phyloP scores from a whole-genome alignment of 2,329 filamentous ascomycete genomes.

The Bipolaris sorokiniana region DNA sequence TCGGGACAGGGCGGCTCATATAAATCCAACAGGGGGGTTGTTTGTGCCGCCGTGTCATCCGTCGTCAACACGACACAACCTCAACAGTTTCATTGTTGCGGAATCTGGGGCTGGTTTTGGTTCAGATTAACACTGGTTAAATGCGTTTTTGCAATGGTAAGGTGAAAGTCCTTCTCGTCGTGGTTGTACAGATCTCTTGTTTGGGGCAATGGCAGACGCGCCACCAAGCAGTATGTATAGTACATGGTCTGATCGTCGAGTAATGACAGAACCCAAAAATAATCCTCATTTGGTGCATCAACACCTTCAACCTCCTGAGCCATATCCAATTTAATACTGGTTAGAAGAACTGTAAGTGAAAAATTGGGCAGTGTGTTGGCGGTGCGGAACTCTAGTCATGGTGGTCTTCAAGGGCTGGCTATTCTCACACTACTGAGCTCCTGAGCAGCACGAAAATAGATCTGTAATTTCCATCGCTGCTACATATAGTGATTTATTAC shows the following conservation, averaged over 20 bases:
- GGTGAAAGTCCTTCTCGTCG: background rate
- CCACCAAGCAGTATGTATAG: background rate
- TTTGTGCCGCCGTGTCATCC: background rate
- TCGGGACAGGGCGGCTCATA: background rate
- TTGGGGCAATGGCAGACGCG: background rate
- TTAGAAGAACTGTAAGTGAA: background rate
- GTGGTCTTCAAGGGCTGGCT: too few species aligned
- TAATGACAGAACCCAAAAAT: background rate
- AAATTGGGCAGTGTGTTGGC: background rate
- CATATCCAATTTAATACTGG: background rate
- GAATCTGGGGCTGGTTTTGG: background rate
- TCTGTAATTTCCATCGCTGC: background rate
- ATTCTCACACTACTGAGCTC: background rate
- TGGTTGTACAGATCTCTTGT: too few species aligned
- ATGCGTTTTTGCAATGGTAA: background rate
- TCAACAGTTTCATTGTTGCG: slow-evolving; percentile 1
- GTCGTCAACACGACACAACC: background rate
- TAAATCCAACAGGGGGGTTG: background rate
- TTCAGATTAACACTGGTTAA: background rate
- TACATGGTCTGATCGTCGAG: background rate
- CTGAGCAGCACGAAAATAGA: background rate
- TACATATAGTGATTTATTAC: background rate
- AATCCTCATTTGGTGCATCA: background rate
- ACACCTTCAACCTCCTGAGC: background rate
- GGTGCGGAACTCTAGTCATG: background rate